Evolutionary conservation across 176 grass and related monocot genomes (phyloP).

Genomic region (Neostapfia colusana): DNA sequence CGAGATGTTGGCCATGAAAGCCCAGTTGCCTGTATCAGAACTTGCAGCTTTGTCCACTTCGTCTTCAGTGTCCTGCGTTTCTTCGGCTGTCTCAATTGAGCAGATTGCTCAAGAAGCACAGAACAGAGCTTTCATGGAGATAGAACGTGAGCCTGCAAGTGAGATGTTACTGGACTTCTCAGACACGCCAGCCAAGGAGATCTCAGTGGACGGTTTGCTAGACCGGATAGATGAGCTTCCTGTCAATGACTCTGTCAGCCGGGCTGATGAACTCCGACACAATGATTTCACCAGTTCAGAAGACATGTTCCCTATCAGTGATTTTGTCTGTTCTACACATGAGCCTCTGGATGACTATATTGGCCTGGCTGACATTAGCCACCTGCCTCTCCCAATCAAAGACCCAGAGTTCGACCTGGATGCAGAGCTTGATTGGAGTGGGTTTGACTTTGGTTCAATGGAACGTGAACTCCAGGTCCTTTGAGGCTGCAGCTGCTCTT

Average conservation of each 20-base stretch:
- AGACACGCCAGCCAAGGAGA: conserved; percentile 10
- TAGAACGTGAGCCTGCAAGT: neutral
- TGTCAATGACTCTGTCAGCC: conserved; percentile 7
- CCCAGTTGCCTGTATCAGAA: neutral
- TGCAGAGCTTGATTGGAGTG: conserved; percentile 39
- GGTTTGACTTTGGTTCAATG: conserved; percentile 30
- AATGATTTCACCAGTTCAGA: conserved; percentile 32
- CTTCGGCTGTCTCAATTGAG: conserved; percentile 22
- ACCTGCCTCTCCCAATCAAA: conserved; percentile 31
- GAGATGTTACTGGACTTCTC: conserved; percentile 23
- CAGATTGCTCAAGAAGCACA: conserved; percentile 20
- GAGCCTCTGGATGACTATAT: conserved; percentile 38
- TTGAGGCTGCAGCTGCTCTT: neutral
- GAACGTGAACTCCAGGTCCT: conserved; percentile 23
- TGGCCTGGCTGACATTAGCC: conserved; percentile 48
- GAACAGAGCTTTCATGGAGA: neutral
- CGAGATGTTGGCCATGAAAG: conserved; percentile 40
- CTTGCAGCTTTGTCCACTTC: conserved; percentile 33
- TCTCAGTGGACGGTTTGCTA: conserved; percentile 20
- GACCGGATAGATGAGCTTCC: conserved; percentile 32
- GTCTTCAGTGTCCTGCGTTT: conserved; percentile 37
- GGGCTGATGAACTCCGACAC: conserved; percentile 12
- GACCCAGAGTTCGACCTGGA: conserved; percentile 37
- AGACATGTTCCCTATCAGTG: conserved; percentile 38
- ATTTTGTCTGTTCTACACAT: conserved; percentile 21